A percentile compares a stretch with the other conserved stretches of the same genome.
Conservation (phyloP, 1,139 yeast genomes). For the Kodamaea plutei region DNA sequence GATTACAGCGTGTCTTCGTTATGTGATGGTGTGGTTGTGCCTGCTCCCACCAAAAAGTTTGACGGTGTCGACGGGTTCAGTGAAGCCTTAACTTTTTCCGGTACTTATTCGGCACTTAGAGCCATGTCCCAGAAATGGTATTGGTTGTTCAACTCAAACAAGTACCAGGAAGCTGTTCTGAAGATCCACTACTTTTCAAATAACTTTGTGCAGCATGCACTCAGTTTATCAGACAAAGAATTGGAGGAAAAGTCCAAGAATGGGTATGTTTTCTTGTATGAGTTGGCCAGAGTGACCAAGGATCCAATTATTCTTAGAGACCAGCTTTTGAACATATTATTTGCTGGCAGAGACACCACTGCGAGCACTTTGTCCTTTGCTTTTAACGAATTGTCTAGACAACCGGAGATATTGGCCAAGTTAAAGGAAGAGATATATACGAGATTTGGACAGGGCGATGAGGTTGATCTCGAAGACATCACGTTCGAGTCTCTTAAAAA, state of each 20-base stretch:
- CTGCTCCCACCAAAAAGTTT: constrained; percentile 11
- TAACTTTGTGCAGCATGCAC: constrained; percentile 24
- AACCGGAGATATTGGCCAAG: constrained; percentile 31
- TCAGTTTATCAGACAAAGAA: constrained; percentile 26
- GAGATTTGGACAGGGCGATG: constrained; percentile 35
- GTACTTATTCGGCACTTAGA: constrained; percentile 27
- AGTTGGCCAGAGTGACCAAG: constrained; percentile 41
- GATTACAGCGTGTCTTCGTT: constrained; percentile 32
- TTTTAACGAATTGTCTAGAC: constrained; percentile 37
- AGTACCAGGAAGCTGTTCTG: constrained; percentile 22
- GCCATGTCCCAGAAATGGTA: constrained; percentile 27
- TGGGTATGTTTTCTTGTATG: constrained; percentile 41
- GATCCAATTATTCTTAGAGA: constrained; percentile 39
- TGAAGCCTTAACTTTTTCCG: constrained; percentile 29
- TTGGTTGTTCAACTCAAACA: constrained; percentile 25
- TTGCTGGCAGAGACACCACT: constrained; percentile 47
- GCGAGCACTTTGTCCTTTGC: constrained; percentile 42
- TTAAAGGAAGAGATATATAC: constrained; percentile 29
- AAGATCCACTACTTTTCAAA: constrained; percentile 26
- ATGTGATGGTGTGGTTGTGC: constrained; percentile 27
- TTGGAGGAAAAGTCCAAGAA: constrained; percentile 32
- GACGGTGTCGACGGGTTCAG: constrained; percentile 26
- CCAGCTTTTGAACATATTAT: constrained; percentile 40
- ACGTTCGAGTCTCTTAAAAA: constrained; percentile 49
- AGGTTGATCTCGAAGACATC: constrained; percentile 24